Base-by-base conservation (phyloP, 768 basidiomycete species). In the Phanerodontia chrysosporium region DNA sequence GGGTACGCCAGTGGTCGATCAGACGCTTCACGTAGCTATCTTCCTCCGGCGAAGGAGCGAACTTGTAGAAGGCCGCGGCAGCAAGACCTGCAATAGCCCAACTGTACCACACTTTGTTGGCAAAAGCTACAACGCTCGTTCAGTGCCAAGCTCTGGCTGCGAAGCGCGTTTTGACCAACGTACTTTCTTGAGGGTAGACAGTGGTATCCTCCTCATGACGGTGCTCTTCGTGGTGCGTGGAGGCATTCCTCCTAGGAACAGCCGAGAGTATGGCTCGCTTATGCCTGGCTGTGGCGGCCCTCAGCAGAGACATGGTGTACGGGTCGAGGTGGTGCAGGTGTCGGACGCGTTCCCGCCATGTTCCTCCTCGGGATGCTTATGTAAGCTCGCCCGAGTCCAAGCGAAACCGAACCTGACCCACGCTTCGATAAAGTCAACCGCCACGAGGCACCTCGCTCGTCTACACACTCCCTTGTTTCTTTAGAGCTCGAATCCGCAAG, bases 91-190 rank as follows among this genome's bases (percentile, higher is more conserved):
- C 71, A 24, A 89, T 60, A 39, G 86, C 64, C 2, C 83, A 80
- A 60, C 84, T 85, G 36, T 84, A 75, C 90, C 90, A 92, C 67
- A 87, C 80, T 22, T 83, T 75, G 30, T 80, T 82, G 27, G 74
- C 72, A 68, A 92, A 92, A 29, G 80, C 91, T 88, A 57, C 28
- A 51, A n/a, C 29, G 22, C 6, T 29, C 57, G 46, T 58, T 29
- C 8, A 35, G 24, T 24, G 45, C 49, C 16, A 12, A 32, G 24
- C n/a, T 22, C 3, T 21, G 14, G 22, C 8, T 44, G 45, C n/a
- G 12, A 18, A 53, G 10, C 6, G 18, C 39, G 16, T 18, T 18
- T 14, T 4, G 39, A 49, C 12, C 21, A 24, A 63, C 79, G 54
- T 58, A 86, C 89, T 81, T 81, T 91, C 88, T 59, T 75, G 74